Percentiles rank a stretch among this genome's conserved stretches.
phyloP scores from a whole-genome alignment of 768 basidiomycete genomes.

The Trametopsis cervina region DNA sequence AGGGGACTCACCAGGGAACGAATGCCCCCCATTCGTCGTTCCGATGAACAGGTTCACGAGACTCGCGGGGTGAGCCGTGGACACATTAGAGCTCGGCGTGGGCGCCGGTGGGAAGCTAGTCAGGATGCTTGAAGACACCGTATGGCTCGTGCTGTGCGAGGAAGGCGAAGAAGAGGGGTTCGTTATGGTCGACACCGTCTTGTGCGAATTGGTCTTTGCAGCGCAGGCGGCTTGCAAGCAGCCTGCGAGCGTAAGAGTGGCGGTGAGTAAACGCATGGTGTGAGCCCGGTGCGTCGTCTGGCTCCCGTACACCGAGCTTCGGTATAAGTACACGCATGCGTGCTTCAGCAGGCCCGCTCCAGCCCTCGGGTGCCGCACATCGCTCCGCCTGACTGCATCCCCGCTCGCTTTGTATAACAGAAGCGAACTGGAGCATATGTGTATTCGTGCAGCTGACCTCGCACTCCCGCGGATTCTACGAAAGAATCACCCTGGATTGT shows the following conservation, averaged over 20 bases:
- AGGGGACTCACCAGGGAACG: constrained; percentile 53
- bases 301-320: too few species aligned
- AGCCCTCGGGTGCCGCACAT: neutral
- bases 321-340: too few species aligned
- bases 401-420: neutral
- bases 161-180: too few species aligned
- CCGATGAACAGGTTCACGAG: constrained; percentile 57
- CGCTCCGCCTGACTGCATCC: neutral
- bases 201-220: neutral
- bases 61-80: constrained; percentile 17
- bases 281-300: too few species aligned
- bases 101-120: constrained; percentile 1
- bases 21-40: constrained; percentile 57
- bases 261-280: too few species aligned
- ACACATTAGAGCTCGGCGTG: neutral
- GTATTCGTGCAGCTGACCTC: neutral
- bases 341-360: neutral
- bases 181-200: neutral
- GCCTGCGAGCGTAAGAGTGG: too few species aligned
- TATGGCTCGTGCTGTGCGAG: neutral
- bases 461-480: neutral
- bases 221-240: neutral
- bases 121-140: neutral
- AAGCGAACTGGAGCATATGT: neutral
- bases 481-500: neutral